Base-by-base conservation (phyloP, 1,284 basidiomycete genomes). In the Stygiomarasmius scandens region DNA sequence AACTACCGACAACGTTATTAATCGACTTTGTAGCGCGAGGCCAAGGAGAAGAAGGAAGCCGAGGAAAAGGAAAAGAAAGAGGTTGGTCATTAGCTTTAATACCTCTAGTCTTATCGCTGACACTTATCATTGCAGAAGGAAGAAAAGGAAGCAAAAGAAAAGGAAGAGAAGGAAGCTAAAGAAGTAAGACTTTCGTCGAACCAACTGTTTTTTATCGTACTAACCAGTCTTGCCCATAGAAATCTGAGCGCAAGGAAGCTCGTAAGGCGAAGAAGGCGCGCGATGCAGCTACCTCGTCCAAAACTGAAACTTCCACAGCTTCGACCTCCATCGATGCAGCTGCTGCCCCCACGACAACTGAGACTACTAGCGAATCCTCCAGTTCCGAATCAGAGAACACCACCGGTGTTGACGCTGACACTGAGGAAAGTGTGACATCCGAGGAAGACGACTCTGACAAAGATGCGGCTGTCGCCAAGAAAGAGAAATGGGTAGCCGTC, bases 401-500 rank as follows among this genome's bases (percentile, higher is more conserved):
- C 65, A 84, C 79, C 20, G 86, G 85, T 20, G 76, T 79, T 55
- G 88, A 90, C 55, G 87, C 85, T 10, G 89, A 90, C 63, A 83
- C 82, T 24, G 89, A 90, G 69, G 86, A 86, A 66, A 89, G 86
- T 64, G 74, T 87, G 62, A 86, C 87, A 4, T 89, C 89, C 49
- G 89, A 90, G 63, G 87, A 87, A 61, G 87, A 87, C 59, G 86
- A 87, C 63, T 69, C 73, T 20, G 79, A 81, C 34, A 81, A 78
- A 60, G 68, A 71, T 52, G 70, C 69, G 49, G 68, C 64, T 45
- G 61, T 61, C 52, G 77, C 64, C 44, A 68, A 75, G 64, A 82
- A 81, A 66, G 87, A 90, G 67, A 89, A 87, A 66, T 91, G 90
- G 89, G 82, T 92, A 55, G 77, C 87, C 25, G 84, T 92, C 64